phyloP scores from a whole-genome alignment of 2,329 filamentous ascomycete genomes.

The Xylariomycetidae sp. region DNA sequence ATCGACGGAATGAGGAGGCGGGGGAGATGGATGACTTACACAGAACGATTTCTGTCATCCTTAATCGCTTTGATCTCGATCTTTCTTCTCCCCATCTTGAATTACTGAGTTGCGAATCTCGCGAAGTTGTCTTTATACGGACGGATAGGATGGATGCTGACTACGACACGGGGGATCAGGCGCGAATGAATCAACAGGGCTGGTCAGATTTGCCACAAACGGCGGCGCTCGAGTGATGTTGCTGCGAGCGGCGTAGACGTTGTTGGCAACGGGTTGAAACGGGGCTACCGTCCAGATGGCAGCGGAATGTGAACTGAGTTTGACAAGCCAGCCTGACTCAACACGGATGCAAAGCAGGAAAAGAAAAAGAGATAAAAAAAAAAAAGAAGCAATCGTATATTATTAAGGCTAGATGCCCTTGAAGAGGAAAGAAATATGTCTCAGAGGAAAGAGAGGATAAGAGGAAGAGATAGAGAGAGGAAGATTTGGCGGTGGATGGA shows the following conservation, averaged over 20 bases:
- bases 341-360: constrained; percentile 5
- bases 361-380: constrained; percentile 5
- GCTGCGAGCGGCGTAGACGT: constrained; percentile 10
- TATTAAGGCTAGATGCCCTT: no score
- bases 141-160: no score
- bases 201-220: no score
- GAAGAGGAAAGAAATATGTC: no score
- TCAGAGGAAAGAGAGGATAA: no score
- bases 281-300: constrained; percentile 6
- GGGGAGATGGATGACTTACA: constrained; percentile 58
- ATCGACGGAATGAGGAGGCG: constrained; percentile 2
- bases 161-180: no score
- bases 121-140: no score
- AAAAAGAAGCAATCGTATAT: no score
- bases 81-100: constrained; percentile 90
- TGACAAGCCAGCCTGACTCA: constrained; percentile 17
- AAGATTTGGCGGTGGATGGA: background rate
- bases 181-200: background rate
- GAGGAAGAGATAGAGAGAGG: constrained; percentile 6
- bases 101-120: constrained; percentile 9
- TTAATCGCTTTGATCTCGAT: constrained; percentile 99
- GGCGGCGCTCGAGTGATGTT: background rate
- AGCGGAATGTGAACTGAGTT: constrained; percentile 9
- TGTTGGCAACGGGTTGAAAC: no score
- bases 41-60: constrained; percentile 94